These are phyloP conservation scores for Mycotypha africana DNA, from an alignment of 371 early-diverging fungal species.

Conservation along the genomic window DNA sequence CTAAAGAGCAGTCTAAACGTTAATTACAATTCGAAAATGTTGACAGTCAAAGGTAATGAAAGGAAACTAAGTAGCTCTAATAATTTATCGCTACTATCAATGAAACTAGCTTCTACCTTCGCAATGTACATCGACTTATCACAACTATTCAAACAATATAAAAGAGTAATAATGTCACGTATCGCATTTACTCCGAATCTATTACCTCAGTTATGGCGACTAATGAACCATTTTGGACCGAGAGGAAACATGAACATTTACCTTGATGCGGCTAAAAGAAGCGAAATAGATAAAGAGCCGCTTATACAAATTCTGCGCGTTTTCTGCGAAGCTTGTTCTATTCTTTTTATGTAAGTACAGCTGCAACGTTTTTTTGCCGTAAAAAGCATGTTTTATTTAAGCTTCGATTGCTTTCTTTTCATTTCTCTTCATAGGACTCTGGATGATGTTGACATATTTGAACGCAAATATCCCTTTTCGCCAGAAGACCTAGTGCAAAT, in stretches of 20 bases:
- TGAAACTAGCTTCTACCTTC: conserved; percentile 51
- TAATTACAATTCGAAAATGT: background rate
- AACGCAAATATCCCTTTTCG: conserved; percentile 51
- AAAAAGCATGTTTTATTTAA: background rate
- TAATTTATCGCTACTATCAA: conserved; percentile 28
- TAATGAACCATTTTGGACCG: conserved; percentile 59
- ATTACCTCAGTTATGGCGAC: conserved; percentile 57
- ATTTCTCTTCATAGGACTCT: conserved; percentile 46
- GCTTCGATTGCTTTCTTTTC: background rate
- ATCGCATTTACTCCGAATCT: conserved; percentile 56
- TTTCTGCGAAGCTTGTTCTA: conserved; percentile 57
- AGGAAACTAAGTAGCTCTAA: background rate
- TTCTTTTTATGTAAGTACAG: conserved; percentile 49
- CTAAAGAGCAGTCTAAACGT: background rate
- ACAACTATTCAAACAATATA: conserved; percentile 37
- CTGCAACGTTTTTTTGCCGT: too few relatives aligned
- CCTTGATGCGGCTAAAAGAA: conserved; percentile 43
- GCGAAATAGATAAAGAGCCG: conserved; percentile 52
- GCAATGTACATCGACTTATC: conserved; percentile 44
- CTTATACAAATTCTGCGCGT: conserved; percentile 51
- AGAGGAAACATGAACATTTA: conserved; percentile 52
- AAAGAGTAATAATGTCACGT: conserved; percentile 48
- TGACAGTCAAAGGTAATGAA: background rate
- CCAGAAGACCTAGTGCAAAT: conserved; percentile 47
- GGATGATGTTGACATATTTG: conserved; percentile 80